Percentiles rank a stretch among this genome's conserved stretches.
These are phyloP conservation scores for Pochonia chlamydosporia DNA, from an alignment of 2,329 filamentous ascomycete genomes.

Conservation along the genomic window DNA sequence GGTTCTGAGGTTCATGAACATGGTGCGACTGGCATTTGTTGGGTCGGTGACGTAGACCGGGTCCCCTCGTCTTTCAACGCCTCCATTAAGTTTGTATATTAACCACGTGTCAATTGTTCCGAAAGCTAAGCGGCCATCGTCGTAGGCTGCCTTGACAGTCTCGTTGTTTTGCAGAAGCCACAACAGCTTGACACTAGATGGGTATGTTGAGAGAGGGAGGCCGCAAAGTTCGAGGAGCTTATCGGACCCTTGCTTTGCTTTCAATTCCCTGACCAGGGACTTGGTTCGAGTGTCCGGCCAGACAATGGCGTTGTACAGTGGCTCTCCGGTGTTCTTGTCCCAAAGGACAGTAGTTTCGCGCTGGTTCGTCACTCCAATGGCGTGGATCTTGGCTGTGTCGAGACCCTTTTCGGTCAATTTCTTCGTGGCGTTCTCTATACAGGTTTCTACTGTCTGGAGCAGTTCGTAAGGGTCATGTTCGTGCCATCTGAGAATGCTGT, in stretches of 20 bases:
- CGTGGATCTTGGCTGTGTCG: slow-evolving; percentile 61
- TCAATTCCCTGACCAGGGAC: slow-evolving; percentile 68
- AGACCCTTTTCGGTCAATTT: slow-evolving; percentile 67
- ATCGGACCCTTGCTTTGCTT: slow-evolving; percentile 60
- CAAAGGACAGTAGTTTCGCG: slow-evolving; percentile 83
- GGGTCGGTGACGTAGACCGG: slow-evolving; percentile 76
- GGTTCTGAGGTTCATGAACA: slow-evolving; percentile 88
- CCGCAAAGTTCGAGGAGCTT: slow-evolving; percentile 67
- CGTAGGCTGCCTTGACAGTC: slow-evolving; percentile 67
- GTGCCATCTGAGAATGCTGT: slow-evolving; percentile 61
- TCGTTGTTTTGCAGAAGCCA: slow-evolving; percentile 73
- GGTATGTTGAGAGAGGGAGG: slow-evolving; percentile 81
- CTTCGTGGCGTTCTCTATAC: slow-evolving; percentile 70
- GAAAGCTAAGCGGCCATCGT: slow-evolving; percentile 70
- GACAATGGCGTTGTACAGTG: slow-evolving; percentile 78
- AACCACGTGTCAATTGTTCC: slow-evolving; percentile 89
- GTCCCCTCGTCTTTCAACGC: slow-evolving; percentile 46
- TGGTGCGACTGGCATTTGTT: slow-evolving; percentile 83
- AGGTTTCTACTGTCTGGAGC: slow-evolving; percentile 67
- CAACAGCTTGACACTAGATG: slow-evolving; percentile 76
- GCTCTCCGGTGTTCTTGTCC: slow-evolving; percentile 74
- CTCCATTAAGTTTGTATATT: slow-evolving; percentile 77
- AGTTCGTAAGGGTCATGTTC: slow-evolving; percentile 81
- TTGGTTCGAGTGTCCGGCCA: slow-evolving; percentile 85
- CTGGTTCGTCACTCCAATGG: slow-evolving; percentile 85